Conservation (phyloP, 352 stramenopile species). For the Phytophthora rubi region DNA sequence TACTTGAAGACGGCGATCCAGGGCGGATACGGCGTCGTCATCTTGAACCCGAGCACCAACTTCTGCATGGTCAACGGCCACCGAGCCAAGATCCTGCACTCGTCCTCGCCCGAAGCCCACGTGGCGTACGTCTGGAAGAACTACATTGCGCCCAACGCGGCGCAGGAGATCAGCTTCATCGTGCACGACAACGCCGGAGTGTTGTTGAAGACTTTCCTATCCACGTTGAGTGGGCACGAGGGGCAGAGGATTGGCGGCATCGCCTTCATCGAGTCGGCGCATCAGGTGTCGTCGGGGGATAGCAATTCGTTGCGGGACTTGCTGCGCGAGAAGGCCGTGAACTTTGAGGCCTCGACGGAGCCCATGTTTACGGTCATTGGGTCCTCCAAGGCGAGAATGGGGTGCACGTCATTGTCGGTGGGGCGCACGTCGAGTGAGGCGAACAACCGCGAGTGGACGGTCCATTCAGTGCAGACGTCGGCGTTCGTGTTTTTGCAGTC, state of each 20-base stretch:
- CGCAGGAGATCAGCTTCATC: constrained; percentile 88
- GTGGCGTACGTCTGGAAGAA: constrained; percentile 89
- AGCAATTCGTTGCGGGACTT: constrained; percentile 58
- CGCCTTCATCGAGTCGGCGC: constrained; percentile 86
- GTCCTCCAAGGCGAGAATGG: constrained; percentile 72
- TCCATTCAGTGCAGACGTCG: constrained; percentile 88
- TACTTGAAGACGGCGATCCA: constrained; percentile 89
- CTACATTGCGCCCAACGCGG: constrained; percentile 82
- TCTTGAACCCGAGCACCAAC: constrained; percentile 88
- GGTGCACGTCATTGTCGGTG: constrained; percentile 81
- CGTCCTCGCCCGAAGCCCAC: constrained; percentile 75
- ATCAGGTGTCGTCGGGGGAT: constrained; percentile 72
- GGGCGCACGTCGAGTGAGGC: constrained; percentile 70
- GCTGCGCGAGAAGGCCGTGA: constrained; percentile 74
- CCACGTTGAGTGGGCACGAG: constrained; percentile 60
- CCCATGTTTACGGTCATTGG: constrained; percentile 87
- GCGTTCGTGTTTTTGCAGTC: constrained; percentile 89
- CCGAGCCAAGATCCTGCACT: constrained; percentile 84
- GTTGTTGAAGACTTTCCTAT: constrained; percentile 77
- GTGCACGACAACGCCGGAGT: constrained; percentile 73
- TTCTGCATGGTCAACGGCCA: constrained; percentile 81
- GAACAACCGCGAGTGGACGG: constrained; percentile 82
- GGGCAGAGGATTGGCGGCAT: constrained; percentile 75
- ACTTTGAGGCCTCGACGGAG: constrained; percentile 84
- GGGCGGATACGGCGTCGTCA: constrained; percentile 80